A percentile compares a stretch with the other conserved stretches of the same genome.
Conservation (phyloP, 352 stramenopile genomes). For the Globisporangium cederbergense region DNA sequence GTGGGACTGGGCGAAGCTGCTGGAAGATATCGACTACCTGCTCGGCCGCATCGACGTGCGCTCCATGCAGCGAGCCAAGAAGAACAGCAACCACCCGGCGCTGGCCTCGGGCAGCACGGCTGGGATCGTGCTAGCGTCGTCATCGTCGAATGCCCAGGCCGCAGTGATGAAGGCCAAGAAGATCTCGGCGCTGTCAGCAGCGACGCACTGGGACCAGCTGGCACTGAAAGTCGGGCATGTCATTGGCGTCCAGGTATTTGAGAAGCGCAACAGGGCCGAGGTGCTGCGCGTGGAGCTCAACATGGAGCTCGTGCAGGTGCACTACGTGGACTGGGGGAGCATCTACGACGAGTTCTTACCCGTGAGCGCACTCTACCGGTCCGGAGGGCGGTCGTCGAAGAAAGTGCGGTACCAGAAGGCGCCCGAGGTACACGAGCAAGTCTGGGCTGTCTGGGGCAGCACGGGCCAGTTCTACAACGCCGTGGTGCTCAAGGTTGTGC, state of each 20-base stretch:
- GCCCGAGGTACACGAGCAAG: slow-evolving; percentile 64
- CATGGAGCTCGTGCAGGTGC: slow-evolving; percentile 72
- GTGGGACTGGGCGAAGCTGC: slow-evolving; percentile 77
- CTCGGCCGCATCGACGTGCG: slow-evolving; percentile 56
- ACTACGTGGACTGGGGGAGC: slow-evolving; percentile 79
- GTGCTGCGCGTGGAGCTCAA: slow-evolving; percentile 63
- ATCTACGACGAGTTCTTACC: slow-evolving; percentile 83
- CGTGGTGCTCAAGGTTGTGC: slow-evolving; percentile 77
- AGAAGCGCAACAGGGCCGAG: slow-evolving; percentile 67
- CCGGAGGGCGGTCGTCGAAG: slow-evolving; percentile 31
- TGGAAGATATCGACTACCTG: slow-evolving; percentile 71
- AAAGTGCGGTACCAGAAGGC: slow-evolving; percentile 61
- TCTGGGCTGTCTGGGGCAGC: slow-evolving; percentile 73
- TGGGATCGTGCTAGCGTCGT: not conserved
- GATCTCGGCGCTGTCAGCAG: slow-evolving; percentile 13
- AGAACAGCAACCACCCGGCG: slow-evolving; percentile 16
- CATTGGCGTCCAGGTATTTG: slow-evolving; percentile 73
- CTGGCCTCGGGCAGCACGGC: slow-evolving; percentile 4
- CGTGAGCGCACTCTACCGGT: slow-evolving; percentile 48
- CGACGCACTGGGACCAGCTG: slow-evolving; percentile 66
- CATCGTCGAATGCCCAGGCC: not conserved
- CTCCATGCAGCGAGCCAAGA: slow-evolving; percentile 29
- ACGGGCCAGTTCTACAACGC: slow-evolving; percentile 71
- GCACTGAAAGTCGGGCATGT: slow-evolving; percentile 54
- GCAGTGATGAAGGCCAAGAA: slow-evolving; percentile 7